Conservation (phyloP, 768 basidiomycete species). For the Guyanaporus albipodus region DNA sequence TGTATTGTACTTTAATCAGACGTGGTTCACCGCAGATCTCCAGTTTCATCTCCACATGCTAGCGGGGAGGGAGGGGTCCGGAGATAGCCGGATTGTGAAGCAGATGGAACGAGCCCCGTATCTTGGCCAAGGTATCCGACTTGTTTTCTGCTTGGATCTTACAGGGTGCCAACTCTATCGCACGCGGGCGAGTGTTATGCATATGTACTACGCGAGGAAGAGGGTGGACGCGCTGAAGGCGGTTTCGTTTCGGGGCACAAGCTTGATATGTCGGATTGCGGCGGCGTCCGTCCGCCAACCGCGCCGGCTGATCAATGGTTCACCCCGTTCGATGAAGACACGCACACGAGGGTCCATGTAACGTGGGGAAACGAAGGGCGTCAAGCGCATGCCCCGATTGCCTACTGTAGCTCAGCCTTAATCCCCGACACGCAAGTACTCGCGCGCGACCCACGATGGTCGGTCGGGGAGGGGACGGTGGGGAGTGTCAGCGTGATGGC, state of each 20-base stretch:
- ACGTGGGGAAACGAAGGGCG: constrained; percentile 15
- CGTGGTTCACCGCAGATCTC: constrained; percentile 1
- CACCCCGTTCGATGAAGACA: background rate
- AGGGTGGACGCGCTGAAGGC: no score
- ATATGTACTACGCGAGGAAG: no score
- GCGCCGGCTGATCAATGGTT: background rate
- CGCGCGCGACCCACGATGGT: constrained; percentile 6
- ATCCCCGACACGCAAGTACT: constrained; percentile 5
- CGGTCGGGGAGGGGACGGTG: background rate
- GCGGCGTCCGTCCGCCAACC: background rate
- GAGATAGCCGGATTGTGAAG: constrained; percentile 11
- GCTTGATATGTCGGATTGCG: no score
- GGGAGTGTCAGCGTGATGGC: background rate
- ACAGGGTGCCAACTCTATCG: constrained; percentile 16
- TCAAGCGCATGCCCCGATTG: constrained; percentile 1
- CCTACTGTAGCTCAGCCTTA: background rate
- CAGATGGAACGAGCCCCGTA: background rate
- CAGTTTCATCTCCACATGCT: constrained; percentile 3
- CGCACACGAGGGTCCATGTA: constrained; percentile 6
- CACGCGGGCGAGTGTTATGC: constrained; percentile 3
- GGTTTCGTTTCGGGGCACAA: background rate
- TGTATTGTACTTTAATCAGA: constrained; percentile 13
- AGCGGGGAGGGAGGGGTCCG: background rate
- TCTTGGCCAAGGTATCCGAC: background rate
- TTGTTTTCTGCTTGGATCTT: constrained; percentile 3